A percentile compares a stretch with the other conserved stretches of the same genome.
Evolutionary conservation across 257 asterid species (phyloP).

Genomic region (Rhazya stricta): DNA sequence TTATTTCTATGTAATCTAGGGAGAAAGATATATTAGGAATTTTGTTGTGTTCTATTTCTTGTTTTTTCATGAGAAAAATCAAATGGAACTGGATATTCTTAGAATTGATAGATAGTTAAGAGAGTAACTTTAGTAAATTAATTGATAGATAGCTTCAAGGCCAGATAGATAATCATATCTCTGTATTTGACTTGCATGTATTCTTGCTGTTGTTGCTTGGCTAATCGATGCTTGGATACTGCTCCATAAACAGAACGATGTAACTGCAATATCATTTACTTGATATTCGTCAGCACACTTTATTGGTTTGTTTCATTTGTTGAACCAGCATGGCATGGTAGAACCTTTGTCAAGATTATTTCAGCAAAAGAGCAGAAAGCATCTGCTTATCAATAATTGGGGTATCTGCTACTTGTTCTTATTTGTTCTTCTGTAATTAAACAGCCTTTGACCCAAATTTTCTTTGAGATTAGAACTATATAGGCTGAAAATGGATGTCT

Average conservation of each 20-base stretch:
- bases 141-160: not conserved
- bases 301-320: not conserved
- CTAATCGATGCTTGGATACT: not conserved
- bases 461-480: not conserved
- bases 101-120: not conserved
- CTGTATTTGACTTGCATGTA: not conserved
- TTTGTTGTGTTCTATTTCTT: not conserved
- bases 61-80: not conserved
- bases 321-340: not conserved
- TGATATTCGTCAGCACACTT: not conserved
- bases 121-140: not conserved
- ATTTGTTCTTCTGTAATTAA: not conserved
- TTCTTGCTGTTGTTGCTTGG: not conserved
- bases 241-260: not conserved
- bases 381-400: not conserved
- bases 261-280: not conserved
- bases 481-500: not conserved
- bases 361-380: not conserved
- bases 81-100: not conserved
- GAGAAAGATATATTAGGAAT: too few species aligned
- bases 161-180: not conserved
- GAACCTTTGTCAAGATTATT: not conserved
- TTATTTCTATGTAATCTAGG: too few species aligned
- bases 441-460: not conserved
- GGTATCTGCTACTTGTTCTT: not conserved